Conservation (phyloP, 1,284 basidiomycete species). For the Ceratobasidium sp. region DNA sequence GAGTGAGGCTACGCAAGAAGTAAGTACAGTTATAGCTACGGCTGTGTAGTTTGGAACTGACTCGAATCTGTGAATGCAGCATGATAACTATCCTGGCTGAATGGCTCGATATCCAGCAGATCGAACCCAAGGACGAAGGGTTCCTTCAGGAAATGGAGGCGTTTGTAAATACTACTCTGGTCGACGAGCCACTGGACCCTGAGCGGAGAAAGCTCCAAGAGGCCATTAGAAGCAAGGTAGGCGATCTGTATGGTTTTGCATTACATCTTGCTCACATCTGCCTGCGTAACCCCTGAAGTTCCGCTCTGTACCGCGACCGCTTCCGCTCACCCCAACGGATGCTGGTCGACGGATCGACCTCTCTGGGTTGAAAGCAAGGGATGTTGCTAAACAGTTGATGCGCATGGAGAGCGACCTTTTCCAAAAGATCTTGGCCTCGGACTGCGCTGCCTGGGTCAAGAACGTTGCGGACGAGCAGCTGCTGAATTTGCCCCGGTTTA, state of each 20-base stretch:
- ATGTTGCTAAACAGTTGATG: constrained; percentile 36
- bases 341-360: constrained; percentile 9
- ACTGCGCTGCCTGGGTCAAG: constrained; percentile 34
- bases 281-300: neutral
- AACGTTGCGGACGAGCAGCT: constrained; percentile 32
- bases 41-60: neutral
- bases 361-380: neutral
- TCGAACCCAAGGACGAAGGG: constrained; percentile 21
- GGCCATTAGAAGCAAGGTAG: neutral
- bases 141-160: constrained; percentile 25
- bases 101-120: constrained; percentile 29
- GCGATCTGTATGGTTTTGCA: neutral
- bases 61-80: neutral
- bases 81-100: constrained; percentile 12
- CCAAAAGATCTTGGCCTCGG: constrained; percentile 36
- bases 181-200: neutral
- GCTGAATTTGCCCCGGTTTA: constrained; percentile 17
- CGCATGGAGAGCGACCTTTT: constrained; percentile 32
- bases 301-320: neutral
- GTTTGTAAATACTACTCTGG: neutral
- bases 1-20: constrained; percentile 4
- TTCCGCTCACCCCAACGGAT: neutral
- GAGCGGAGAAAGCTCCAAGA: neutral
- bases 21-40: neutral
- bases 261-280: no score